Evolutionary conservation across 371 early-diverging fungal species (phyloP), one percentile per base, ranked within the genome.

Genomic region (Mortierella sp.): DNA sequence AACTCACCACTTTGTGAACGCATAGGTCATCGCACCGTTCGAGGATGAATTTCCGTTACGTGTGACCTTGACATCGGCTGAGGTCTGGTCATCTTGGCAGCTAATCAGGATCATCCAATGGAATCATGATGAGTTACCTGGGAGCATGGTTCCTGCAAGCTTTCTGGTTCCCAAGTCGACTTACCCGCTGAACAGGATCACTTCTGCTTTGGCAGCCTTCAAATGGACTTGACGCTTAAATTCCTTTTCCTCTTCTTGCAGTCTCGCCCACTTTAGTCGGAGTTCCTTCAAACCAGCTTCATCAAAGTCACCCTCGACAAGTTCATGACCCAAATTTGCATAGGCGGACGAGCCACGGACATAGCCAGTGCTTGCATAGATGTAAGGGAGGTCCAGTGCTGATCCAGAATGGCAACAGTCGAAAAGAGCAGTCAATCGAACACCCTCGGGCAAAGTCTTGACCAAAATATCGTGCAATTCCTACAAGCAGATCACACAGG

Each of bases 341-440:
- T 67, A 9, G 54, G 77, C 79, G 77, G 61, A 43, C 71, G 67
- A 40, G 79, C 83, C 27, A 55, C 74, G 52, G 79, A 63, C 24
- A 73, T 81, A 43, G 37, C 95, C 96, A 49, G 86, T 77, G 47
- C 87, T 86, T 27, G 88, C 83, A 72, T 96, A 96, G 34, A 89
- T 83, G 74, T 88, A 96, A 2, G 96, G 96, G 27, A 96, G 84
- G 74, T 96, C 96, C 21, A 96, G 74, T 0, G 91, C 93, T 1
- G 95, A 88, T 16, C 94, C 96, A 34, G 91, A 91, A 74, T 94
- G 92, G 67, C 93, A 94, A 67, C 90, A 92, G 63, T 93, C 93
- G 73, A 95, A 96, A 57, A 97, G 85, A 31, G 86, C 90, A 0
- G 95, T 95, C 69, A 98, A 81, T 21, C 94, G 86, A 50, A 86